phyloP scores from a whole-genome alignment of 352 stramenopile genomes.

The Globisporangium takayamanum region DNA sequence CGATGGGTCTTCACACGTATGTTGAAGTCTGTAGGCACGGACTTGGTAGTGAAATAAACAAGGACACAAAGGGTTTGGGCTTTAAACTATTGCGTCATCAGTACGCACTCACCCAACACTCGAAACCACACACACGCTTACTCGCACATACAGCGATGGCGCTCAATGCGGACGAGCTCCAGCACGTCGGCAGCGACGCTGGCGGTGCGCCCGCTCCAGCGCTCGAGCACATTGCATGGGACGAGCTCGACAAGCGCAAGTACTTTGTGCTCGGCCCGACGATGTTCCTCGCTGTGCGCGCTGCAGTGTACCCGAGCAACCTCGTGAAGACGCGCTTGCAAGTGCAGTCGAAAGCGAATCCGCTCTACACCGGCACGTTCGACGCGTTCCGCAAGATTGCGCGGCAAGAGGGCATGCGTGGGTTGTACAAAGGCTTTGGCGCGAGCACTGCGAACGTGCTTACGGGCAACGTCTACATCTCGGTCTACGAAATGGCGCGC shows the following conservation, averaged over 20 bases:
- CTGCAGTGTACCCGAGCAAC: slow-evolving; percentile 82
- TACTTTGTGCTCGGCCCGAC: slow-evolving; percentile 83
- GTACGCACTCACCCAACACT: no score
- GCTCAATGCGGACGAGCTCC: background rate
- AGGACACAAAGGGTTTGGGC: no score
- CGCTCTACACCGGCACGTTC: slow-evolving; percentile 73
- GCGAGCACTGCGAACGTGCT: slow-evolving; percentile 81
- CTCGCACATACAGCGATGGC: background rate
- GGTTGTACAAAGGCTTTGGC: slow-evolving; percentile 87
- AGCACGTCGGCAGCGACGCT: no score
- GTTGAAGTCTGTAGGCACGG: no score
- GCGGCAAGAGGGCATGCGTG: slow-evolving; percentile 61
- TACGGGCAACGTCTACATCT: slow-evolving; percentile 88
- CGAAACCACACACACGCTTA: background rate
- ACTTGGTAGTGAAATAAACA: no score
- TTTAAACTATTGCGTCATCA: no score
- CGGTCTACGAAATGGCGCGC: slow-evolving; percentile 78
- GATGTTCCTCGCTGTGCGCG: slow-evolving; percentile 77
- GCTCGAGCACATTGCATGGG: slow-evolving; percentile 84
- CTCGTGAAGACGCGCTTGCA: slow-evolving; percentile 87
- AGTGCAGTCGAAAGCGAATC: slow-evolving; percentile 64
- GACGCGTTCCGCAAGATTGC: slow-evolving; percentile 85
- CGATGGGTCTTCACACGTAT: no score
- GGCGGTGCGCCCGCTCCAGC: slow-evolving; percentile 7
- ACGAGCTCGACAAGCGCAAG: slow-evolving; percentile 84